Percentiles rank a stretch among this genome's conserved stretches.
These are phyloP conservation scores for Peronosclerospora sorghi DNA, from an alignment of 352 stramenopile genomes.

Conservation along the genomic window DNA sequence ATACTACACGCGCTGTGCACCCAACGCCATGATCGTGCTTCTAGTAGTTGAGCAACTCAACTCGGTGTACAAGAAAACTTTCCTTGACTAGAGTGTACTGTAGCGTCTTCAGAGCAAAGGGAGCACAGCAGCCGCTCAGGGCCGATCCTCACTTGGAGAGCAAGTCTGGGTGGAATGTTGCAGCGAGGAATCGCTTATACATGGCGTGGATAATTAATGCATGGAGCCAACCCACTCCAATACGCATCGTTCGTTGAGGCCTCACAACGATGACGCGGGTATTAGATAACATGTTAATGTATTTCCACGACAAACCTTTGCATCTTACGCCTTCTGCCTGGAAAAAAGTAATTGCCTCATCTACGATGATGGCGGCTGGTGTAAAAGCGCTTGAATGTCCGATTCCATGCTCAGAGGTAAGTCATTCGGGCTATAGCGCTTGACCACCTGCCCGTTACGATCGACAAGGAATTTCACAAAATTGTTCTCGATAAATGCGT, in stretches of 20 bases:
- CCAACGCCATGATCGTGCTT: constrained; percentile 99
- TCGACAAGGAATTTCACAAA: constrained; percentile 87
- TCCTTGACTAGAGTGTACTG: constrained; percentile 28
- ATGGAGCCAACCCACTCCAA: too few species aligned
- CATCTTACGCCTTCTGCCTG: too few species aligned
- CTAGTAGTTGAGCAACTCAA: constrained; percentile 95
- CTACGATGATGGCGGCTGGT: background rate
- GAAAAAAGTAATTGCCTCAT: background rate
- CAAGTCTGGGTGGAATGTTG: too few species aligned
- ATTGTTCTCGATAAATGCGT: constrained; percentile 81
- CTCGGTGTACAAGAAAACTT: constrained; percentile 62
- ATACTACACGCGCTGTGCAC: constrained; percentile 97
- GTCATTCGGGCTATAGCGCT: constrained; percentile 34
- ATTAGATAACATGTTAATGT: too few species aligned
- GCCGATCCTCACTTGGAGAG: too few species aligned
- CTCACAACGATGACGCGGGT: too few species aligned
- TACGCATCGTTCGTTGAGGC: too few species aligned
- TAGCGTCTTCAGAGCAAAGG: constrained; percentile 6
- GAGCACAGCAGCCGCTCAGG: background rate
- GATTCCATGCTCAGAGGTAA: constrained; percentile 17
- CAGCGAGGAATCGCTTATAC: too few species aligned
- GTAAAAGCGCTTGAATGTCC: constrained; percentile 27
- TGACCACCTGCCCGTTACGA: constrained; percentile 55
- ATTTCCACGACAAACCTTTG: too few species aligned
- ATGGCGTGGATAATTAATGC: too few species aligned